Base-by-base conservation (phyloP, 2,329 filamentous ascomycete species). In the Aureobasidium sp. region DNA sequence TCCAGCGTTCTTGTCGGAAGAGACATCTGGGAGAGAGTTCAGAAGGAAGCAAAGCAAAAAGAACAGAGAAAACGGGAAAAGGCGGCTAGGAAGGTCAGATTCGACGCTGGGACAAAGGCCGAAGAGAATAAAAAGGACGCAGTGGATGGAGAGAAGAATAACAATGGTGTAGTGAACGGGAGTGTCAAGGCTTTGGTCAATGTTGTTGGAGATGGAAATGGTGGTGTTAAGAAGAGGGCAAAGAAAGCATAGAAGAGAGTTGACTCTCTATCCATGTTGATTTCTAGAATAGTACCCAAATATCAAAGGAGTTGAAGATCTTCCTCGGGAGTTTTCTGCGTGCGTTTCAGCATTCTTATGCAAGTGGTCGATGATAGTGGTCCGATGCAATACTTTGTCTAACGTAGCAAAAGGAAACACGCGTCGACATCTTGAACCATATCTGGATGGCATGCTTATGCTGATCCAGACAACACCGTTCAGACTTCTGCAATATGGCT, bases 1-100 rank as follows among this genome's bases (percentile, higher is more conserved):
- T 86, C 85, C 56, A 88, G 87, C 0, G 49, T 87, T 4, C 69
- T 90, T 49, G 85, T 85, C 11, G 81, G 81, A 1, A 70, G 75
- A 65, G 83, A 84, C 66, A 81, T 86, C 2, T 90, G 87, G 87
- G 59, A 52, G 5, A 63, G 67, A 9, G 66, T 70, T 25, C 68
- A 69, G 57, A 48, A 27, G 25, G 42, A 59, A 17, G 25, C 22
- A n/a, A 22, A 8, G 9, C 31, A 49, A 14, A 49, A 15, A 7
- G 44, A 48, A 29, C 27, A 29, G 20, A 59, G 42, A 36, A 58
- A 27, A 22, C 47, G 42, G 9, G 53, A 44, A 22, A 56, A 45
- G 29, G 17, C 29, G 25, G 15, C 11, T 5, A 56, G 42, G 41
- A 58, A 47, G 12, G 55, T 58, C 1, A 58, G 55, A n/a, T 58